A percentile compares a stretch with the other conserved stretches of the same genome.
Evolutionary conservation across 2,329 filamentous ascomycete genomes (phyloP).

Genomic region (Clonostachys solani): DNA sequence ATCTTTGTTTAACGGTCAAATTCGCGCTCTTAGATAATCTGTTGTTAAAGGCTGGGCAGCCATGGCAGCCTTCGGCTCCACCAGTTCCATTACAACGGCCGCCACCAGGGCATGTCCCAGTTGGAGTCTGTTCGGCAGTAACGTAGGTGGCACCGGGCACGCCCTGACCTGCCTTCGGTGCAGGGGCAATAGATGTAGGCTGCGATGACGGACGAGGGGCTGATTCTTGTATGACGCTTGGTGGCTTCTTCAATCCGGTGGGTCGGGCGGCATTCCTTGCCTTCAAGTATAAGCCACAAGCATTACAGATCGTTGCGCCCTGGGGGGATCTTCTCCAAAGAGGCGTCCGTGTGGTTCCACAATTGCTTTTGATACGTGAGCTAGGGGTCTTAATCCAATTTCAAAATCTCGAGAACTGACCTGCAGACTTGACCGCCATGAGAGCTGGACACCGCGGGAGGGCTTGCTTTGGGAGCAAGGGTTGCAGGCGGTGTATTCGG

Average conservation of each 20-base stretch:
- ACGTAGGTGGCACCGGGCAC: constrained; percentile 65
- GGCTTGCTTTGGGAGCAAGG: constrained; percentile 5
- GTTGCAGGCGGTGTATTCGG: constrained; percentile 13
- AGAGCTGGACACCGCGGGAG: constrained; percentile 10
- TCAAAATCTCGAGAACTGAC: constrained; percentile 33
- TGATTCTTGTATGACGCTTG: constrained; percentile 40
- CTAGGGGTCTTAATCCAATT: no score
- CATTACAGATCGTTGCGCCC: constrained; percentile 95
- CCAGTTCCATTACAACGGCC: constrained; percentile 95
- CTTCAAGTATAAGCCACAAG: constrained; percentile 91
- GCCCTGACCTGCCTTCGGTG: not conserved
- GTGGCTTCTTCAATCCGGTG: constrained; percentile 80
- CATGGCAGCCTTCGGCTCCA: constrained; percentile 89
- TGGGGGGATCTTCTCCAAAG: constrained; percentile 91
- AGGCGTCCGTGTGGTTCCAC: constrained; percentile 87
- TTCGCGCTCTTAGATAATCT: constrained; percentile 84
- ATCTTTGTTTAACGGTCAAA: constrained; percentile 53
- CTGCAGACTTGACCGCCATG: constrained; percentile 68
- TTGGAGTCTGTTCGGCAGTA: constrained; percentile 66
- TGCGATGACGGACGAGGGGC: constrained; percentile 21
- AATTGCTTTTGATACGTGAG: constrained; percentile 62
- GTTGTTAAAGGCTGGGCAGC: constrained; percentile 97
- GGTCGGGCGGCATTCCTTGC: constrained; percentile 88
- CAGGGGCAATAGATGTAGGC: constrained; percentile 31
- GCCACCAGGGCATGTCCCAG: constrained; percentile 91